Conservation (phyloP, 768 basidiomycete genomes). For the Pholiota conissans region DNA sequence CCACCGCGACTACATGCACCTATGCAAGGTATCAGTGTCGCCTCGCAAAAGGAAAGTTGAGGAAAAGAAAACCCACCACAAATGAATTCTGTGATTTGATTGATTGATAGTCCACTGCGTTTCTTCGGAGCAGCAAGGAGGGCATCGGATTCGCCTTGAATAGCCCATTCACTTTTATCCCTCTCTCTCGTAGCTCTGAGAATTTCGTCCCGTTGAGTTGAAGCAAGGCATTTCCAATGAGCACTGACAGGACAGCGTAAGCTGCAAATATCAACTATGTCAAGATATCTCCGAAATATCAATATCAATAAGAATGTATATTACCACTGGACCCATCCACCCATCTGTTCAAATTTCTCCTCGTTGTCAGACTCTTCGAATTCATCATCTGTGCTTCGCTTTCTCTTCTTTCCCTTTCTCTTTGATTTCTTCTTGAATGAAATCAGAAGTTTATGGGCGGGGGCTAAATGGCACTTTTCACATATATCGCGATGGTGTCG, state of each 20-base stretch:
- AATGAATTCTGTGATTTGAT: conserved; percentile 77
- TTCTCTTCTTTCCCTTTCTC: conserved; percentile 40
- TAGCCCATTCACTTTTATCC: conserved; percentile 43
- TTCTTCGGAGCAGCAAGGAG: conserved; percentile 36
- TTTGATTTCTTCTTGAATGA: conserved; percentile 39
- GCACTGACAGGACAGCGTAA: conserved; percentile 75
- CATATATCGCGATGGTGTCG: conserved; percentile 63
- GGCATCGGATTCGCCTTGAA: conserved; percentile 21
- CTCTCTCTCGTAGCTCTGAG: conserved; percentile 59
- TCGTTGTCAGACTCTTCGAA: conserved; percentile 58
- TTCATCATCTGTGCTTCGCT: conserved; percentile 41
- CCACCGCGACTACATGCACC: conserved; percentile 72
- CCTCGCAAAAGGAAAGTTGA: neutral
- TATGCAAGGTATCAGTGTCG: conserved; percentile 16
- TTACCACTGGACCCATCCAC: conserved; percentile 87
- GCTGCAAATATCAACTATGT: conserved; percentile 40
- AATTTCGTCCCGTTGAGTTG: conserved; percentile 70
- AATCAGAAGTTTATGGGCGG: conserved; percentile 55
- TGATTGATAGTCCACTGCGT: conserved; percentile 42
- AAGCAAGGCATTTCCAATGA: conserved; percentile 77
- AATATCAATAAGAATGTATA: conserved; percentile 11
- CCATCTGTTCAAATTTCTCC: conserved; percentile 48
- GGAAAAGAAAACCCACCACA: conserved; percentile 45
- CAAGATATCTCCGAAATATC: conserved; percentile 1
- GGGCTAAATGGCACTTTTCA: conserved; percentile 67